Conservation (phyloP, 495 filamentous ascomycete species). For the Glutinoglossum americanum region DNA sequence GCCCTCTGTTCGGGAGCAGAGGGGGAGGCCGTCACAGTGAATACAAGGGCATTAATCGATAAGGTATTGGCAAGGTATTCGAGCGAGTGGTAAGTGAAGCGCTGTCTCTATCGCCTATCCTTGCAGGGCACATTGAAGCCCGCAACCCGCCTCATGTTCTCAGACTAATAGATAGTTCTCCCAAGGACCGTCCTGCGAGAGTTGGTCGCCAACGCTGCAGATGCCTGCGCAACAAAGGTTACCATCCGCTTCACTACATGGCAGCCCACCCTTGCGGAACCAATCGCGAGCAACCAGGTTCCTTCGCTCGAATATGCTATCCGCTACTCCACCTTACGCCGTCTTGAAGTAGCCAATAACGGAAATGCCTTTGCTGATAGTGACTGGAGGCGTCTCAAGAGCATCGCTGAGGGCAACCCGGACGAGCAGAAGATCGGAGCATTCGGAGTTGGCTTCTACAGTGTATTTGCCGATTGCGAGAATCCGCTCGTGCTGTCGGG, state of each 20-base stretch:
- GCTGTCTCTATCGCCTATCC: no score
- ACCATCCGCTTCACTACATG: constrained; percentile 75
- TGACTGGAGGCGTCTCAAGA: constrained; percentile 89
- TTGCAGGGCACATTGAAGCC: background rate
- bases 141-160: no score
- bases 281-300: constrained; percentile 39
- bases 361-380: constrained; percentile 64
- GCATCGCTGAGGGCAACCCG: constrained; percentile 94
- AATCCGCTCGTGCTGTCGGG: constrained; percentile 91
- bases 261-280: constrained; percentile 59
- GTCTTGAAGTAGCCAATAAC: constrained; percentile 74
- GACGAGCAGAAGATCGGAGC: constrained; percentile 98
- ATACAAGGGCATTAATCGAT: constrained; percentile 89
- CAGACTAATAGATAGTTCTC: no score
- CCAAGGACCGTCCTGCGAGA: constrained; percentile 60
- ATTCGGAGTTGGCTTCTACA: constrained; percentile 97
- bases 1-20: constrained; percentile 69
- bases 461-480: constrained; percentile 94
- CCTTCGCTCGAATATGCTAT: constrained; percentile 62
- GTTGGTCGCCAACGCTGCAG: constrained; percentile 92
- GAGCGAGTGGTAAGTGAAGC: constrained; percentile 46
- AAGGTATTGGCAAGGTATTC: constrained; percentile 92
- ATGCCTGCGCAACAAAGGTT: constrained; percentile 76
- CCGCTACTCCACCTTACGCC: constrained; percentile 58
- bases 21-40: constrained; percentile 93